Percentiles rank a stretch among this genome's conserved stretches.
Conservation (phyloP, 768 basidiomycete genomes). For the Favolaschia claudopus region DNA sequence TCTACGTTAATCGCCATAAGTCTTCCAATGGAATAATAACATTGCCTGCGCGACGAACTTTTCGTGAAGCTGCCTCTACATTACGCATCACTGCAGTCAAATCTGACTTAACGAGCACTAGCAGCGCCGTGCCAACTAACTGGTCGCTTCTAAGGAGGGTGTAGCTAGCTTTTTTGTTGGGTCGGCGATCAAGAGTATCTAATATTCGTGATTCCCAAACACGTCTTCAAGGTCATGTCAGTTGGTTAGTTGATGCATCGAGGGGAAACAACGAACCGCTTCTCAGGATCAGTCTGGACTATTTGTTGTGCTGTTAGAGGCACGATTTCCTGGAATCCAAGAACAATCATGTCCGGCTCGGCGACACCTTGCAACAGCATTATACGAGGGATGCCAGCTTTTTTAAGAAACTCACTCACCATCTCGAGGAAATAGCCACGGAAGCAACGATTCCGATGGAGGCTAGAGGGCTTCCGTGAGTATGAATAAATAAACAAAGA, state of each 20-base stretch:
- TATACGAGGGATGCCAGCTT: slow-evolving; percentile 10
- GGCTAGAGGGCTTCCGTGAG: slow-evolving; percentile 47
- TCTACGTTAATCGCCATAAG: slow-evolving; percentile 49
- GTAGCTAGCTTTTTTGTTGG: slow-evolving; percentile 75
- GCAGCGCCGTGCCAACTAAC: slow-evolving; percentile 94
- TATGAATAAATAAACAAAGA: background rate
- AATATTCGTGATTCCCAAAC: slow-evolving; percentile 87
- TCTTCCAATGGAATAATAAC: background rate
- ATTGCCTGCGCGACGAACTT: slow-evolving; percentile 55
- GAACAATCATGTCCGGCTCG: slow-evolving; percentile 87
- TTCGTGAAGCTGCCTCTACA: slow-evolving; percentile 91
- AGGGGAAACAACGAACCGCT: slow-evolving; percentile 57
- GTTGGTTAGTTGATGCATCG: background rate
- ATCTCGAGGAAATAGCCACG: slow-evolving; percentile 90
- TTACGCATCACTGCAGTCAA: slow-evolving; percentile 83
- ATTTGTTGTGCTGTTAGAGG: slow-evolving; percentile 98
- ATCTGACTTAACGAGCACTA: slow-evolving; percentile 83
- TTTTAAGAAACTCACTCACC: slow-evolving; percentile 54
- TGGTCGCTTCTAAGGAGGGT: slow-evolving; percentile 88
- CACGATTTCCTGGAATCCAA: slow-evolving; percentile 98
- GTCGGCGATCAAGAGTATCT: slow-evolving; percentile 76
- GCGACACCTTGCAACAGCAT: slow-evolving; percentile 38
- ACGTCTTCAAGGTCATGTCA: slow-evolving; percentile 57
- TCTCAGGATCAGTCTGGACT: slow-evolving; percentile 93
- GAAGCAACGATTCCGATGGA: slow-evolving; percentile 81